phyloP scores from a whole-genome alignment of 2,329 filamentous ascomycete genomes.

The Capronia epimyces region DNA sequence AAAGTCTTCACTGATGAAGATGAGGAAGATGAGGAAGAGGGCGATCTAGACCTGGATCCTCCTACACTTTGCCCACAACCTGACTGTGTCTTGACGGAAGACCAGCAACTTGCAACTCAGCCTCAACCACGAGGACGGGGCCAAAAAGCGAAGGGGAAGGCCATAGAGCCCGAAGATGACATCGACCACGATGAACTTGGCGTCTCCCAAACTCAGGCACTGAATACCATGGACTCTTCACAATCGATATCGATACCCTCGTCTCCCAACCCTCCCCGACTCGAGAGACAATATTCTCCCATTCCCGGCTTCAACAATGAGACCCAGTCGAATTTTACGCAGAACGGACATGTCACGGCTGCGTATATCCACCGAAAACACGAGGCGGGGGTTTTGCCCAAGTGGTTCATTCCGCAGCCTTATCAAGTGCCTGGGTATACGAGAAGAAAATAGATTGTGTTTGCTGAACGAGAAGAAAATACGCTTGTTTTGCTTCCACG shows the following conservation, averaged over 20 bases:
- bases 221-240: slow-evolving; percentile 3
- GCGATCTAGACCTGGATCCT: slow-evolving; percentile 23
- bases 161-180: neutral
- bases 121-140: neutral
- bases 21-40: slow-evolving; percentile 21
- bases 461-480: no score
- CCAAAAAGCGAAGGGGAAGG: neutral
- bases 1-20: slow-evolving; percentile 10
- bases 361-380: slow-evolving; percentile 28
- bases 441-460: slow-evolving; percentile 13
- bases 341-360: slow-evolving; percentile 28
- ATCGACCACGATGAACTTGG: neutral
- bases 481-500: no score
- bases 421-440: slow-evolving; percentile 35
- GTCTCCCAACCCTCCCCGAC: slow-evolving; percentile 14
- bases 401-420: slow-evolving; percentile 33
- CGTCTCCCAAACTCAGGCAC: neutral
- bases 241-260: slow-evolving; percentile 16
- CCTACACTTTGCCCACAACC: slow-evolving; percentile 3
- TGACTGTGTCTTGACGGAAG: neutral
- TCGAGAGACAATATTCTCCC: slow-evolving; percentile 20
- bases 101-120: neutral
- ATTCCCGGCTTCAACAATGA: slow-evolving; percentile 28
- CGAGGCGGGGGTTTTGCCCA: slow-evolving; percentile 22
- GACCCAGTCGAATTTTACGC: slow-evolving; percentile 29